These are phyloP conservation scores for Alternaria tenuissima DNA, from an alignment of 2,329 filamentous ascomycete species.

Conservation along the genomic window DNA sequence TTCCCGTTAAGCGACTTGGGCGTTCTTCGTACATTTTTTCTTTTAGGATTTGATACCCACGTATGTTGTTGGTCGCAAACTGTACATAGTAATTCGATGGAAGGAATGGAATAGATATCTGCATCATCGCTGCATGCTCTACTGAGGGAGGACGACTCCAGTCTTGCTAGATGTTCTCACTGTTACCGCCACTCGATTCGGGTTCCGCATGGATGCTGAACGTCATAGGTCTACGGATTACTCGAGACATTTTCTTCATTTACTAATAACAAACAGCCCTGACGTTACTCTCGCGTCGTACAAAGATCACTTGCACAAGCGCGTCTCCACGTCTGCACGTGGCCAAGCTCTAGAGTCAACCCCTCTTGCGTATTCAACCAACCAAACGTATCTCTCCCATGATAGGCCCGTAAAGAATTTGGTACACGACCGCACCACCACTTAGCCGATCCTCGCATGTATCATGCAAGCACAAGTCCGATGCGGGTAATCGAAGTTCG, in stretches of 20 bases:
- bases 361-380: background rate
- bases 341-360: background rate
- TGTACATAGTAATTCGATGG: conserved; percentile 1
- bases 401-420: background rate
- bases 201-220: background rate
- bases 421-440: background rate
- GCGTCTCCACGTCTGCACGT: background rate
- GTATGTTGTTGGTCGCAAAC: background rate
- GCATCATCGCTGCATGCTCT: background rate
- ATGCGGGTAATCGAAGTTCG: conserved; percentile 4
- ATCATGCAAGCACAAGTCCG: background rate
- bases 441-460: background rate
- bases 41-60: conserved; percentile 29
- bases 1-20: background rate
- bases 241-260: background rate
- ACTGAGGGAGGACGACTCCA: background rate
- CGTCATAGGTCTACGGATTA: background rate
- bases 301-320: background rate
- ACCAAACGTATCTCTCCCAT: background rate
- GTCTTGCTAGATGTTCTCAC: background rate
- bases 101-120: background rate
- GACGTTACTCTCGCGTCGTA: conserved; percentile 6
- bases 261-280: background rate
- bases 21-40: conserved; percentile 7
- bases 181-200: background rate